Conservation (phyloP, 2,329 filamentous ascomycete species). For the Teratosphaeria zuluensis region DNA sequence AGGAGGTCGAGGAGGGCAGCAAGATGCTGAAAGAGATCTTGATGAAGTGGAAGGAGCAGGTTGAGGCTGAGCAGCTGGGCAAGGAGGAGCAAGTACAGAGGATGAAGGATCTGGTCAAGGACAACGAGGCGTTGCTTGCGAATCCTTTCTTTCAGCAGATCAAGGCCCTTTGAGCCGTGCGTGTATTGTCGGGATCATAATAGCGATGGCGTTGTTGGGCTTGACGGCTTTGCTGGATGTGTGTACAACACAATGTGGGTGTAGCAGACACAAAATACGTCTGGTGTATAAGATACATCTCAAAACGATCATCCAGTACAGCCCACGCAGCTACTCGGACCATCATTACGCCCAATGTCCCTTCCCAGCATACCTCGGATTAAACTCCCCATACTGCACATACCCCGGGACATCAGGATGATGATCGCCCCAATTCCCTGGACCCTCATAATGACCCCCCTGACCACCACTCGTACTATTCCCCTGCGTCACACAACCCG, state of each 20-base stretch:
- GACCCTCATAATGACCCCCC: constrained; percentile 8
- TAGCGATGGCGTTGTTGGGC: background rate
- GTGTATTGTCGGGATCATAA: background rate
- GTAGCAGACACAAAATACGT: too few relatives aligned
- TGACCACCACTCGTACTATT: constrained; percentile 6
- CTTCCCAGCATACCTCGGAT: constrained; percentile 12
- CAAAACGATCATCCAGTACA: background rate
- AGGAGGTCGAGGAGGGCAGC: constrained; percentile 85
- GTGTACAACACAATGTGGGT: background rate
- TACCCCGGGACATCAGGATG: constrained; percentile 7
- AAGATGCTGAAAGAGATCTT: constrained; percentile 74
- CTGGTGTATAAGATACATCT: too few relatives aligned
- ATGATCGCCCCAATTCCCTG: constrained; percentile 12
- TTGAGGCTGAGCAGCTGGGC: constrained; percentile 46
- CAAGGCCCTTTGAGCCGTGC: constrained; percentile 32
- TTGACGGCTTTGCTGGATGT: background rate
- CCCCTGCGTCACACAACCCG: background rate
- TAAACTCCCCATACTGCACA: constrained; percentile 9
- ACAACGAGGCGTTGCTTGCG: constrained; percentile 53
- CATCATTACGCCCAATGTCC: background rate
- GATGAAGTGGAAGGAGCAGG: constrained; percentile 69
- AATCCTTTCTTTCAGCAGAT: constrained; percentile 60
- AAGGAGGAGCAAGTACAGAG: constrained; percentile 68
- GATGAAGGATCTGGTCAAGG: constrained; percentile 70
- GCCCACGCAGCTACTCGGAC: background rate